These are phyloP conservation scores for Trypanosoma avium DNA, from an alignment of 208 protist genomes.

Conservation along the genomic window DNA sequence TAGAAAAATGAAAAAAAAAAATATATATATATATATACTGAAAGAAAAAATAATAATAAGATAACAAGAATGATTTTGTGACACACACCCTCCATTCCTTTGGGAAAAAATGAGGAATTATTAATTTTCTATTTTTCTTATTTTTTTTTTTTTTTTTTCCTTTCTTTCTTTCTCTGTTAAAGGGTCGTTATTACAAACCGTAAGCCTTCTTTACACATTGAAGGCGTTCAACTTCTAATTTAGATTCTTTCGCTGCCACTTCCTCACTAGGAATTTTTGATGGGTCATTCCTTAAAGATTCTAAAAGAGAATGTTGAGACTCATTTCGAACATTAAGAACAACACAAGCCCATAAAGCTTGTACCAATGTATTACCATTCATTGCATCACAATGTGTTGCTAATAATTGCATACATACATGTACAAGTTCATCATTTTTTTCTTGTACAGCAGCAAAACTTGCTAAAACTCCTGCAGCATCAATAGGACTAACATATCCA, in stretches of 20 bases:
- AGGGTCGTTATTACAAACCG: conserved; percentile 7
- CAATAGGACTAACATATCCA: conserved; percentile 52
- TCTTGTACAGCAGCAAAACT: conserved; percentile 90
- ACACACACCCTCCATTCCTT: no score
- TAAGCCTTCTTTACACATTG: conserved; percentile 30
- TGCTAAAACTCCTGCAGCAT: conserved; percentile 71
- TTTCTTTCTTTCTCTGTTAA: conserved; percentile 4
- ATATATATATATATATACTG: conserved; percentile 2
- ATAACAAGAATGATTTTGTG: no score
- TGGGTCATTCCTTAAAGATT: conserved; percentile 28
- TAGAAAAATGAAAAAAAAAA: no score
- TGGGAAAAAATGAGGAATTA: no score
- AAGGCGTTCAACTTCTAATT: conserved; percentile 23
- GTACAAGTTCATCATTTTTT: conserved; percentile 81
- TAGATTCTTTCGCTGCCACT: conserved; percentile 12
- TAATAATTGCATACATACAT: conserved; percentile 67
- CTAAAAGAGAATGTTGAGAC: conserved; percentile 67
- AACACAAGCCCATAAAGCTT: conserved; percentile 75
- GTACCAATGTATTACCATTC: conserved; percentile 39
- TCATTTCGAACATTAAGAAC: conserved; percentile 83
- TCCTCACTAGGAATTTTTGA: conserved; percentile 9
- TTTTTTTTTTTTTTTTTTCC: not conserved
- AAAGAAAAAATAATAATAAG: no score
- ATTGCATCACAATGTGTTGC: conserved; percentile 48
- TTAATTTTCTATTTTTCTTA: not conserved